phyloP scores from a whole-genome alignment of 768 basidiomycete genomes.

The Rhodotorula paludigena region DNA sequence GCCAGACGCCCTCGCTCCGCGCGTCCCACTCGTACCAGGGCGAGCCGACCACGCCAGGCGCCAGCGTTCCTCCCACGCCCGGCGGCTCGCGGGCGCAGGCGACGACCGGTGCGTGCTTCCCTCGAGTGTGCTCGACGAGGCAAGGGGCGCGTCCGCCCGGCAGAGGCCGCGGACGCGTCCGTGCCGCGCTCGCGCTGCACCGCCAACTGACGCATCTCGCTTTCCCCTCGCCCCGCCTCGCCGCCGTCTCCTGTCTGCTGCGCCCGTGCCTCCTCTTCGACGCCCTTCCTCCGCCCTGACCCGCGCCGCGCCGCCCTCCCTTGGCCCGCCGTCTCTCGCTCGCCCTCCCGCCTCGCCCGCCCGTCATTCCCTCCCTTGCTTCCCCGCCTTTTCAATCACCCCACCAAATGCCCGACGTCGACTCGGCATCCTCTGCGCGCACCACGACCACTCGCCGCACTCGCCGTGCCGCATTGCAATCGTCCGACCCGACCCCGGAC shows the following conservation, averaged over 20 bases:
- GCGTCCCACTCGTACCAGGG: slow-evolving; percentile 3
- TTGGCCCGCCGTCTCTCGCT: background rate
- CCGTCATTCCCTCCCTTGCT: background rate
- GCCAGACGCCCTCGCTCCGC: background rate
- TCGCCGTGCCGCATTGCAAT: no score
- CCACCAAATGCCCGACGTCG: background rate
- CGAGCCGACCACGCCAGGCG: slow-evolving; percentile 6
- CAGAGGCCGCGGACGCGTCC: no score
- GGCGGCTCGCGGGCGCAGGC: background rate
- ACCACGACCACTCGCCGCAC: background rate
- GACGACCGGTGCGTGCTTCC: slow-evolving; percentile 18
- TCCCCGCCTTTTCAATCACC: no score
- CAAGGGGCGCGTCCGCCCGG: no score
- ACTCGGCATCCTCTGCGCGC: background rate
- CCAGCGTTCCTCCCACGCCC: background rate
- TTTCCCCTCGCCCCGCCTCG: background rate
- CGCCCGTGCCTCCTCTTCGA: no score
- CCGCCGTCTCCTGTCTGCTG: background rate
- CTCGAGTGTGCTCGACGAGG: no score
- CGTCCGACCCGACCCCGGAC: background rate
- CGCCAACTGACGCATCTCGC: background rate
- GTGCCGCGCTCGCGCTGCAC: no score
- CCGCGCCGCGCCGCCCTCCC: no score
- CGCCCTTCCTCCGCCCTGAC: background rate
- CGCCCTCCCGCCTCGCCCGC: no score